A percentile compares a stretch with the other conserved stretches of the same genome.
phyloP scores from a whole-genome alignment of 1,284 basidiomycete genomes.

The Schizophyllum amplum region DNA sequence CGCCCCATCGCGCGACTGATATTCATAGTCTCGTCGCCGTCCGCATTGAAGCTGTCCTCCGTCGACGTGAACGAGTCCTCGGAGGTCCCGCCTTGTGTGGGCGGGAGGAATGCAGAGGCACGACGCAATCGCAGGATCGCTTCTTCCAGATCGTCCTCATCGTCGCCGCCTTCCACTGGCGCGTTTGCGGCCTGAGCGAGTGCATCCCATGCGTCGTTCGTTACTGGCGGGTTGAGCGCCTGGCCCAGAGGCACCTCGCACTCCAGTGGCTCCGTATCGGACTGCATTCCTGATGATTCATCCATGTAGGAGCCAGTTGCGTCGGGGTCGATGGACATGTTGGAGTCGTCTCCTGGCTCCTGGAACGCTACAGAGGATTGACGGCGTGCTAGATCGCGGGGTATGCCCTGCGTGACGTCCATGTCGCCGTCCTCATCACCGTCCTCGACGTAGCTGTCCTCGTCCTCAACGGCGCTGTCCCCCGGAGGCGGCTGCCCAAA shows the following conservation, averaged over 20 bases:
- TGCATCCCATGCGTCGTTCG: background rate
- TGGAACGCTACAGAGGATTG: conserved; percentile 33
- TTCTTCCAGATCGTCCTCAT: conserved; percentile 43
- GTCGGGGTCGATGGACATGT: background rate
- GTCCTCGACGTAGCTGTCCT: conserved; percentile 25
- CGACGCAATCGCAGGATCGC: conserved; percentile 49
- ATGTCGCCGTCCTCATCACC: conserved; percentile 26
- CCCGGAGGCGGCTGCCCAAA: conserved; percentile 26
- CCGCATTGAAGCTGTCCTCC: conserved; percentile 41
- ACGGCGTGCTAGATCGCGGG: conserved; percentile 42
- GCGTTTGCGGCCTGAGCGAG: conserved; percentile 10
- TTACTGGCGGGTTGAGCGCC: background rate
- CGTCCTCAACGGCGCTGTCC: conserved; percentile 29
- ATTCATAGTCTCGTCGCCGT: conserved; percentile 44
- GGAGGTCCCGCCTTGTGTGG: conserved; percentile 9
- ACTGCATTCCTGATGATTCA: no score
- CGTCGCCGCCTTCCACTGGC: conserved; percentile 21
- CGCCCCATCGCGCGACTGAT: conserved; percentile 36
- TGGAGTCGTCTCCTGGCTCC: background rate
- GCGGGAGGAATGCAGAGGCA: conserved; percentile 35
- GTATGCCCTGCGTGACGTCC: conserved; percentile 36
- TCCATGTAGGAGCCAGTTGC: background rate
- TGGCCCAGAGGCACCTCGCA: background rate
- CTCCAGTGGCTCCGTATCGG: no score
- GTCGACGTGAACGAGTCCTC: conserved; percentile 46